Evolutionary conservation across 1,139 yeast species (phyloP), one percentile per base, ranked within the genome.

Genomic region (Yamadazyma dendronema): DNA sequence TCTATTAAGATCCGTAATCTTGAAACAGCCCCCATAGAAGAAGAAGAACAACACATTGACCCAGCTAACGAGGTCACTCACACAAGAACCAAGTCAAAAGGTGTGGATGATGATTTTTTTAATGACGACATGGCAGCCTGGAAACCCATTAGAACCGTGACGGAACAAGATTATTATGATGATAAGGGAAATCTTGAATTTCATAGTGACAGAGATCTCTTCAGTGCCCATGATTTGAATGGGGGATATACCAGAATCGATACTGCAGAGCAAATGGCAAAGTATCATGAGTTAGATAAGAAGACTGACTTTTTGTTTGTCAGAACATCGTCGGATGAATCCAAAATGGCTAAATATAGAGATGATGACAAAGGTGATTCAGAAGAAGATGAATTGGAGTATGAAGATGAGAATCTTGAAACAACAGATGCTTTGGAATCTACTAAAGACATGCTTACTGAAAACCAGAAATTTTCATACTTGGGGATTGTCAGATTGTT

Each of bases 201-300:
- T 40, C 45, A 56, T 11, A 40, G 52, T 2, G 50, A 50, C 37
- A 48, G 40, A n/a, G 62, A 57, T 19, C 42, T 53, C 12, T 53
- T 59, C 21, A 56, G 56, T 11, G 51, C 44, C 28, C 50, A 56
- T 28, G 49, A 53, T 27, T 46, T 41, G 16, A 52, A 59, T 34
- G 56, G 62, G 12, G 97, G 95, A 0, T 92, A 94, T 54, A 92
- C 98, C 1, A 81, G 95, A 50, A 84, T 94, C 10, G 89, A 90
- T 29, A 85, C 84, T 3, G 95, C 89, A 50, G 84, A 78, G 41
- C 97, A 92, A 55, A 95, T 94, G 25, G 84, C 82, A 17, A 79
- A 81, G 46, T 86, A 85, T 45, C 71, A 80, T 15, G 79, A 75
- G 40, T 75, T 90, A 40, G 92, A 92, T 58, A 79, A 78, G 46